Percentiles rank a stretch among this genome's conserved stretches.
These are phyloP conservation scores for Purpureocillium lavendulum DNA, from an alignment of 2,329 filamentous ascomycete genomes.

Conservation along the genomic window DNA sequence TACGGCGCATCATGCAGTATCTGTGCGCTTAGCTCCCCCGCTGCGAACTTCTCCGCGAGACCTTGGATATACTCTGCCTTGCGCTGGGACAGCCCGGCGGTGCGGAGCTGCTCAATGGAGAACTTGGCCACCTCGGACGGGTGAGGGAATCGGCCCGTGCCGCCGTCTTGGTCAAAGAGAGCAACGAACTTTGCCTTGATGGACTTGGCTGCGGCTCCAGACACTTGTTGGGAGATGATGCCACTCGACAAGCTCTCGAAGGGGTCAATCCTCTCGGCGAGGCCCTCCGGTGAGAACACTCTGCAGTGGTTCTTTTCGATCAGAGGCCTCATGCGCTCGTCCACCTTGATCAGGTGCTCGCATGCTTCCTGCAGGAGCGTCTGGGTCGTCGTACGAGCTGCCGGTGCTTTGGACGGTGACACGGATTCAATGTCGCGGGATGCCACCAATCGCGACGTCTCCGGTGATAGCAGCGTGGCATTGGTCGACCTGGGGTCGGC, in stretches of 20 bases:
- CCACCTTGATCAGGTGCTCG: conserved; percentile 63
- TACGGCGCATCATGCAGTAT: conserved; percentile 75
- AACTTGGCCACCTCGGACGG: conserved; percentile 62
- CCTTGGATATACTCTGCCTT: conserved; percentile 95
- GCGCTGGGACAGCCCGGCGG: conserved; percentile 81
- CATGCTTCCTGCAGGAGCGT: conserved; percentile 69
- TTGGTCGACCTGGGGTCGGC: conserved; percentile 59
- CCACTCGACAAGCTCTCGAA: conserved; percentile 76
- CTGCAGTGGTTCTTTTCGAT: conserved; percentile 69
- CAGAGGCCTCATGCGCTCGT: conserved; percentile 62
- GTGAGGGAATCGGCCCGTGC: conserved; percentile 53
- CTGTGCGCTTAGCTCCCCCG: conserved; percentile 64
- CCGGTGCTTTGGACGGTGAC: conserved; percentile 34
- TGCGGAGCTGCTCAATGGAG: conserved; percentile 61
- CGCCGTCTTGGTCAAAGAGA: conserved; percentile 49
- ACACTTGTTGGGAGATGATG: conserved; percentile 96
- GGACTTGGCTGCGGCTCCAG: conserved; percentile 78
- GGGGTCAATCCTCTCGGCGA: conserved; percentile 81
- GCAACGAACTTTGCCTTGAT: conserved; percentile 81
- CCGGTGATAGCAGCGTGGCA: conserved; percentile 62
- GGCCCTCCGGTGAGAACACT: conserved; percentile 70
- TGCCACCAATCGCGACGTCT: conserved; percentile 54
- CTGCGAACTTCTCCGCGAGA: conserved; percentile 70
- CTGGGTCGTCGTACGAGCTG: conserved; percentile 47
- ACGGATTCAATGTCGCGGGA: conserved; percentile 34